Evolutionary conservation across 148 eudicot genomes (phyloP).

Genomic region (Agrostemma githago): DNA sequence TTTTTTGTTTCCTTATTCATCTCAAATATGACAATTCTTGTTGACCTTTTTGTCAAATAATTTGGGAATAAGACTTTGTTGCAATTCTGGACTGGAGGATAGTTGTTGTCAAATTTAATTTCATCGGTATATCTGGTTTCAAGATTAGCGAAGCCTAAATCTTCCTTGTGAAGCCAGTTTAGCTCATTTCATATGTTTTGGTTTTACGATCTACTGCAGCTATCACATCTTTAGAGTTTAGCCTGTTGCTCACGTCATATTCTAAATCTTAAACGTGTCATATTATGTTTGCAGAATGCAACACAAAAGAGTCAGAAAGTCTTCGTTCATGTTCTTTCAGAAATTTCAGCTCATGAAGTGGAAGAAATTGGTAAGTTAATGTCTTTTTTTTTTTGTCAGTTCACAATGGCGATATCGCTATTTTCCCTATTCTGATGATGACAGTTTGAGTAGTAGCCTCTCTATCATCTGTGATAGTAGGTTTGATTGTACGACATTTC

Average conservation of each 20-base stretch:
- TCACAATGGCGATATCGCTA: background rate
- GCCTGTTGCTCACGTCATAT: background rate
- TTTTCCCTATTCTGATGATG: constrained; percentile 1
- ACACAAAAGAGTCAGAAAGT: constrained; percentile 98
- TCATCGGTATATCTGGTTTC: background rate
- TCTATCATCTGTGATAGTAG: background rate
- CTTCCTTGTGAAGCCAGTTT: background rate
- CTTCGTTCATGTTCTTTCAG: constrained; percentile 88
- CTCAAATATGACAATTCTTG: background rate
- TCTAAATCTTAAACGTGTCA: background rate
- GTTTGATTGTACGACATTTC: constrained; percentile 6
- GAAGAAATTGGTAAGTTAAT: constrained; percentile 82
- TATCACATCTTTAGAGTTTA: background rate
- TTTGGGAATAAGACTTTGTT: background rate
- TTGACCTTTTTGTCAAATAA: background rate
- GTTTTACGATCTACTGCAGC: background rate
- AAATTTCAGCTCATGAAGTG: constrained; percentile 97
- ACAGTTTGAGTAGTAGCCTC: background rate
- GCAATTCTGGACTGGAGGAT: background rate
- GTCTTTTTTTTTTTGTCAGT: background rate
- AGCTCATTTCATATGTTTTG: background rate
- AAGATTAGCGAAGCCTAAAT: background rate
- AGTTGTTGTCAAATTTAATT: background rate
- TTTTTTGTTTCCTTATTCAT: background rate
- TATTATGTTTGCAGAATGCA: constrained; percentile 60